Base-by-base conservation (phyloP, 768 basidiomycete genomes). In the Tricholoma flavovirens region DNA sequence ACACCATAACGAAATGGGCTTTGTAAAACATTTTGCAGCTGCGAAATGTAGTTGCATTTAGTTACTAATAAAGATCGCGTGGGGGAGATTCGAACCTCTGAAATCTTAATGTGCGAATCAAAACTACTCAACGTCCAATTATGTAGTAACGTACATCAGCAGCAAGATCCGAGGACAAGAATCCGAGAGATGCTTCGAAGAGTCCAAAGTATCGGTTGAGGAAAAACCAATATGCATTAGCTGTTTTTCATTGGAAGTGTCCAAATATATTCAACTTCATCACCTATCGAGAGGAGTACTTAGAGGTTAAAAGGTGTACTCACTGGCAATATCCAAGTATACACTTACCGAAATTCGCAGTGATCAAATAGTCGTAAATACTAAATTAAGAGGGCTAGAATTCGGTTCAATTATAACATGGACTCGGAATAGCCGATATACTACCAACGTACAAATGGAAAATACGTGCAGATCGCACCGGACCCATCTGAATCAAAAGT, bases 151-250 rank as follows among this genome's bases (percentile, higher is more conserved):
- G 4, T 26, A 49, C 46, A n/a, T 49, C 8, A 11, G 5, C 14
- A 5, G 46, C 6, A 15, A 49, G 26, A 12, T n/a, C 14, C n/a
- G 29, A 8, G 26, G 9, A 29, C 15, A 30, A 11, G 8, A 6
- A 17, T 26, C 15, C 46, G 4, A 61, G 56, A 11, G 69, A 63
- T 7, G 56, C 58, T 15, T 72, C 56, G 38, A 75, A 60, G 36
- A 76, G 65, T 3, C 75, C 71, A n/a, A 77, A 52, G 51, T 82
- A 82, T 7, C 79, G 75, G 57, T 80, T 81, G 21, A 76, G 42
- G 48, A 76, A 72, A 61, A 81, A 81, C 56, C 73, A 67, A 29
- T 69, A 67, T 4, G 75, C 67, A 51, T 74, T 72, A 5, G 55
- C 30, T 3, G 63, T 66, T 48, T 70, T 71, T n/a, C n/a, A n/a